Percentiles rank a stretch among this genome's conserved stretches.
These are phyloP conservation scores for Henningerozyma blattae DNA, from an alignment of 805 yeast species.

Conservation along the genomic window DNA sequence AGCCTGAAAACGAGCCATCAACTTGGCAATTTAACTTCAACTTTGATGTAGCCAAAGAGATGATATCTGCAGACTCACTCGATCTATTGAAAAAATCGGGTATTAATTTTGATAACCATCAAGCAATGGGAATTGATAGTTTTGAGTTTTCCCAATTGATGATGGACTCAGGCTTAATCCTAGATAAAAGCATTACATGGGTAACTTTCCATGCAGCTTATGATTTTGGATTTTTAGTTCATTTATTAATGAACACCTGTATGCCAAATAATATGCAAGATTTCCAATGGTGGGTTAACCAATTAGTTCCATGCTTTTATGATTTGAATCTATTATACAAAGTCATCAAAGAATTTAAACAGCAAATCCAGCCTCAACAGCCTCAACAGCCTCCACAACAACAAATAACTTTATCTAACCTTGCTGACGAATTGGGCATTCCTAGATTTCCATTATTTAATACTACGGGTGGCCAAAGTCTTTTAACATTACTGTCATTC, in stretches of 20 bases:
- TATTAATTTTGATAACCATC: slow-evolving; percentile 65
- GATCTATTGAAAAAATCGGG: slow-evolving; percentile 74
- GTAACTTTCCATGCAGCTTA: slow-evolving; percentile 88
- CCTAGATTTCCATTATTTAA: slow-evolving; percentile 44
- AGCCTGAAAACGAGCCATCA: slow-evolving; percentile 52
- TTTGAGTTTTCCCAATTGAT: slow-evolving; percentile 74
- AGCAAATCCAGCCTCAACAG: slow-evolving; percentile 11
- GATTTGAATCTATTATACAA: slow-evolving; percentile 57
- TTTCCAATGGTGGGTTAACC: slow-evolving; percentile 55
- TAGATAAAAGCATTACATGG: slow-evolving; percentile 65
- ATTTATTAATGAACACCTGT: slow-evolving; percentile 58
- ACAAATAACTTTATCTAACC: slow-evolving; percentile 33
- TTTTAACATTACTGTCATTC: slow-evolving; percentile 52
- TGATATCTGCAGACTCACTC: slow-evolving; percentile 80
- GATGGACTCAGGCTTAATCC: slow-evolving; percentile 73
- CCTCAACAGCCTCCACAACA: slow-evolving; percentile 5
- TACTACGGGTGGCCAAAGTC: slow-evolving; percentile 52
- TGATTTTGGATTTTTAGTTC: slow-evolving; percentile 80
- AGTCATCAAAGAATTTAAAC: slow-evolving; percentile 19
- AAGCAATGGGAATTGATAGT: slow-evolving; percentile 64
- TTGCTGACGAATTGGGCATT: slow-evolving; percentile 61
- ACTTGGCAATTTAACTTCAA: slow-evolving; percentile 97
- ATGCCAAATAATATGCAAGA: slow-evolving; percentile 78
- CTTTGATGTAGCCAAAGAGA: slow-evolving; percentile 64
- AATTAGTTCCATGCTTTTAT: slow-evolving; percentile 70